Base-by-base conservation (phyloP, 1,284 basidiomycete species). In the Earliella scabrosa region DNA sequence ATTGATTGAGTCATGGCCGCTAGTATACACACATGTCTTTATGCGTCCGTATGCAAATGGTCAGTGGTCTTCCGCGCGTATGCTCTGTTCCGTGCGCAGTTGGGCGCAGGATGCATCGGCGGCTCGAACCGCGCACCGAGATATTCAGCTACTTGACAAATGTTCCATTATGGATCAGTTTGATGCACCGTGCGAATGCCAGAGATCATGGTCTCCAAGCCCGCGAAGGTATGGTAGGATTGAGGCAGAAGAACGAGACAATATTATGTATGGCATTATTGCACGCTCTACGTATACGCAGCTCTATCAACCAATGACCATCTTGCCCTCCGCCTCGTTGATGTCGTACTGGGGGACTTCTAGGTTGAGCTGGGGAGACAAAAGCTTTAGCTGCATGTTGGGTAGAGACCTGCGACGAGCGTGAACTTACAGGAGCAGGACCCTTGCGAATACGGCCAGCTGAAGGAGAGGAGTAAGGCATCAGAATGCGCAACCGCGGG, bases 401-500 rank as follows among this genome's bases (percentile, higher is more conserved):
- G 52, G 62, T n/a, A 61, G 56, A 32, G 6, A 32, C 13, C 35
- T 45, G 31, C 44, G 36, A 57, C 14, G 21, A 18, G 41, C 23
- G 29, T 32, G 21, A 55, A 78, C 85, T 77, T 75, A 92, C 90
- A 65, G 94, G 94, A 70, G 94, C 95, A 68, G 95, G 96, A 60
- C 96, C 96, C 76, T 95, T 95, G 73, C 96, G 92, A 69, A 90
- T 88, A 75, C 96, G 93, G 64, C 96, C 95, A 68, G 94, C 93
- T 92, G 53, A 14, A 24, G 21, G 49, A 31, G 20, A 45, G n/a
- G 58, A 40, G 31, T 51, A 14, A 3, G 51, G 44, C n/a, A 29
- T 16, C 6, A 23, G 16, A 16, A 24, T 34, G 1, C n/a, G 29
- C 9, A 2, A 11, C 27, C 21, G 5, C 4, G 9, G 4, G 14